Evolutionary conservation across 2,329 filamentous ascomycete species (phyloP), one percentile per base, ranked within the genome.

Genomic region (Penicillium sp.): DNA sequence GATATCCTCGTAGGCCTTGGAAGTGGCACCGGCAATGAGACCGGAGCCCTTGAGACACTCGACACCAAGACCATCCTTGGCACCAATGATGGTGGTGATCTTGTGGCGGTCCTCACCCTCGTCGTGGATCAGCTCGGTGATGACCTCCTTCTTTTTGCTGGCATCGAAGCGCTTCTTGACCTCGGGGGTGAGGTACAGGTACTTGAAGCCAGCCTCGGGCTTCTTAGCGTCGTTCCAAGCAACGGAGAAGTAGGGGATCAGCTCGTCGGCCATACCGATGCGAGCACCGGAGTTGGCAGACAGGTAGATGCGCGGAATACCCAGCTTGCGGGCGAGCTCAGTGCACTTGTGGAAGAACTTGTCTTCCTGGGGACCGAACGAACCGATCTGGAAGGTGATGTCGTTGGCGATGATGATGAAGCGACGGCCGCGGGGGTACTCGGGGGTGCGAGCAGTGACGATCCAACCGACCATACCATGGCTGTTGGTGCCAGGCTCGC

Each of bases 391-490:
- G 86, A 92, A 98, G 17, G 95, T 99, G 77, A 99, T 99, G 74
- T 99, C 95, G 84, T 99, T 99, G 84, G 95, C 93, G 64, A 99
- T 89, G 66, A 99, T 91, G 75, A 99, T 88, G 80, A 98, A 97
- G 73, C 91, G 91, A 68, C 95, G 88, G 60, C 95, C 95, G 65
- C 87, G 86, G 59, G 95, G 94, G 76, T 99, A 99, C 78, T 99
- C 95, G 10, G 95, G 95, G 1, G 95, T 98, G 75, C 88, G 92
- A 15, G 93, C 95, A 63, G 91, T 96, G 76, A 98, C 89, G 67
- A 98, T 86, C 95, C 95, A 99, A 67, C 92, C 95, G 57, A 99
- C 94, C 95, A 99, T 99, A 81, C 95, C 95, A 73, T 95, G 95
- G 45, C 85, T 90, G 83, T 99, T 99, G 74, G 91, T 95, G 65